Evolutionary conservation across 352 stramenopile species (phyloP).

Genomic region (Vaucheria bursata): DNA sequence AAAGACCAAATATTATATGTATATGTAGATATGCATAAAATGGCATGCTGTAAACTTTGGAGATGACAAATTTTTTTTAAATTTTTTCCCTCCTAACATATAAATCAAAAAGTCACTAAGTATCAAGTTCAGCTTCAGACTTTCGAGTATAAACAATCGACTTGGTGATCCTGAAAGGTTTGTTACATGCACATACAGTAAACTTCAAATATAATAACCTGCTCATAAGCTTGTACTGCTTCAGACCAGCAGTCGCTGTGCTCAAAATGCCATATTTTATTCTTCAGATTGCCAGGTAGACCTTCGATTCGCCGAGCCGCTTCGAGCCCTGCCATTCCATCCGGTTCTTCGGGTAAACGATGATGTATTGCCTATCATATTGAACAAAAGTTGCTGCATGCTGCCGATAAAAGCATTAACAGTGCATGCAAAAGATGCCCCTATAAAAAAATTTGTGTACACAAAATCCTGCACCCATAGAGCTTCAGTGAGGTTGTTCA

Average conservation of each 20-base stretch:
- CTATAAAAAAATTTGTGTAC: background rate
- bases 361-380: conserved; percentile 31
- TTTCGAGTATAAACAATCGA: background rate
- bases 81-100: background rate
- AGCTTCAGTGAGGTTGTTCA: background rate
- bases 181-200: too few relatives aligned
- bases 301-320: conserved; percentile 22
- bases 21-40: too few relatives aligned
- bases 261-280: conserved; percentile 41
- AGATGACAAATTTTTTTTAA: too few relatives aligned
- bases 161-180: too few relatives aligned
- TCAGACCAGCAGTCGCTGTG: conserved; percentile 44
- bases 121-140: too few relatives aligned
- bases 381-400: too few relatives aligned
- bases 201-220: too few relatives aligned
- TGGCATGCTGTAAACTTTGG: too few relatives aligned
- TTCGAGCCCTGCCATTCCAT: conserved; percentile 42
- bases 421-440: background rate
- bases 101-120: background rate
- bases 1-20: too few relatives aligned
- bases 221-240: conserved; percentile 30
- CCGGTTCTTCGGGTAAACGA: conserved; percentile 34
- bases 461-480: background rate
- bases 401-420: background rate
- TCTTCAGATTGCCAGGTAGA: conserved; percentile 36